These are phyloP conservation scores for Pseudogymnoascus sp. DNA, from an alignment of 2,329 filamentous ascomycete species.

Conservation along the genomic window DNA sequence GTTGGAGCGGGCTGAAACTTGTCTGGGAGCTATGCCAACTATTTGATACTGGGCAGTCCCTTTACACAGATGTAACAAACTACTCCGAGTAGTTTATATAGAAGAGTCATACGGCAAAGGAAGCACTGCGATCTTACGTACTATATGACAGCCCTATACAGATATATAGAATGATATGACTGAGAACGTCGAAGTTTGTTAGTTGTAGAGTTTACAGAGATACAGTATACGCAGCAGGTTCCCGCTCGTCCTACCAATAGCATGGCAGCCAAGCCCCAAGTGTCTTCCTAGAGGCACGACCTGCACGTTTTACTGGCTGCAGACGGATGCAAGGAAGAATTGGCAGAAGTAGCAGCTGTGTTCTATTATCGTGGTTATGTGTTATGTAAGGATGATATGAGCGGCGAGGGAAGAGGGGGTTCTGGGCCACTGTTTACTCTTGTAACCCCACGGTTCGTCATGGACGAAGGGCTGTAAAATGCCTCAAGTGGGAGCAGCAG, in stretches of 20 bases:
- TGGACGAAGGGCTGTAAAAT: not conserved
- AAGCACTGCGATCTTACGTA: not conserved
- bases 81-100: not conserved
- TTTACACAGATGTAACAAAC: not conserved
- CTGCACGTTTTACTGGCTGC: not conserved
- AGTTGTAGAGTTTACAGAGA: not conserved
- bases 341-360: conserved; percentile 1
- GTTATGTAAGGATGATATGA: conserved; percentile 1
- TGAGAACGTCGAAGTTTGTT: not conserved
- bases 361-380: not conserved
- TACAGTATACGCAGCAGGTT: not conserved
- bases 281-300: not conserved
- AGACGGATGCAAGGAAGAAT: conserved; percentile 3
- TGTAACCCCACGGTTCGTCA: not conserved
- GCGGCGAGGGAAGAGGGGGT: not conserved
- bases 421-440: not conserved
- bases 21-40: not conserved
- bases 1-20: not conserved
- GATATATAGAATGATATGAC: not conserved
- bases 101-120: not conserved
- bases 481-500: not conserved
- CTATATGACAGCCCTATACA: not conserved
- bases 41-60: not conserved
- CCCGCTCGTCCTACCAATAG: not conserved
- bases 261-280: not conserved